These are phyloP conservation scores for Fusarium redolens DNA, from an alignment of 2,329 filamentous ascomycete species.

Conservation along the genomic window DNA sequence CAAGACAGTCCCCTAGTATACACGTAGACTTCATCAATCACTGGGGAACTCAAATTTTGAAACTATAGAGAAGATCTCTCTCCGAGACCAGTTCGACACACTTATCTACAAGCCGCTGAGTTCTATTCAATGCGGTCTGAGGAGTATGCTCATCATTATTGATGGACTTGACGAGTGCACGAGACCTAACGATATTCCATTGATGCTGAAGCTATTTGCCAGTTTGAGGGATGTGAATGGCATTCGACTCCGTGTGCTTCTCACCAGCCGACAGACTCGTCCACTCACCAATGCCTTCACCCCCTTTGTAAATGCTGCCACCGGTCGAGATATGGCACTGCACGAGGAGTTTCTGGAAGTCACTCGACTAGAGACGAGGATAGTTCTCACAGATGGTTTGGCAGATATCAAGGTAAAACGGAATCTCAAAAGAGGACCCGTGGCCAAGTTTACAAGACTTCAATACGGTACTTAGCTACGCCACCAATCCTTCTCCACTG, in stretches of 20 bases:
- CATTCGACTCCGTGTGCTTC: background rate
- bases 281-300: background rate
- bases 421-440: background rate
- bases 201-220: no score
- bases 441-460: background rate
- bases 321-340: background rate
- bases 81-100: no score
- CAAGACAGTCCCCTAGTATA: no score
- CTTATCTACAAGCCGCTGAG: no score
- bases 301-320: background rate
- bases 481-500: background rate
- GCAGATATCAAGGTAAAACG: constrained; percentile 1
- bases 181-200: no score
- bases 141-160: no score
- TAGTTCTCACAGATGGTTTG: background rate
- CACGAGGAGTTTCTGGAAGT: constrained; percentile 3
- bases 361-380: constrained; percentile 2
- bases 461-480: background rate
- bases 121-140: no score
- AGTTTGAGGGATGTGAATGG: no score
- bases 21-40: no score
- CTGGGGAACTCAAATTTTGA: no score
- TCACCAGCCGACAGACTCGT: background rate
- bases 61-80: no score
- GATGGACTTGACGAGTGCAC: no score